These are phyloP conservation scores for Trichoderma sp. DNA, from an alignment of 2,329 filamentous ascomycete species.

Conservation along the genomic window DNA sequence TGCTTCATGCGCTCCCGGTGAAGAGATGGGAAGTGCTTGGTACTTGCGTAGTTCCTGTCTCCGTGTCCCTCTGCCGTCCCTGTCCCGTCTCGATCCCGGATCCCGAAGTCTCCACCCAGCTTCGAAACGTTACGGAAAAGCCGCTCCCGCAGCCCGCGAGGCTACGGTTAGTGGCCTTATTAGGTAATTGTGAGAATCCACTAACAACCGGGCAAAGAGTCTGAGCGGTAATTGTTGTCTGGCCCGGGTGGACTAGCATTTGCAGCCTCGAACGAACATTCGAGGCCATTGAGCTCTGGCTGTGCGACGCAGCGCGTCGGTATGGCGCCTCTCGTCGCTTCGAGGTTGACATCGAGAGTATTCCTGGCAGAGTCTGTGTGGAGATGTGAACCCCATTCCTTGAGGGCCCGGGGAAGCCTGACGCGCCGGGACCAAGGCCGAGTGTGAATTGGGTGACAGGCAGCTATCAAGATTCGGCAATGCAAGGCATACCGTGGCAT, in stretches of 20 bases:
- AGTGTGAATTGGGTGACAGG: not conserved
- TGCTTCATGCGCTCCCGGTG: too few relatives aligned
- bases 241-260: not conserved
- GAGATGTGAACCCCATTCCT: not conserved
- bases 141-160: conserved; percentile 13
- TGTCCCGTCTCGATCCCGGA: conserved; percentile 1
- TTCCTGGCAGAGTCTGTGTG: not conserved
- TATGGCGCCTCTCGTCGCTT: not conserved
- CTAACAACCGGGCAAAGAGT: not conserved
- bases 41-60: not conserved
- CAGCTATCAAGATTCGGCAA: not conserved
- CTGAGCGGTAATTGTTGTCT: conserved; percentile 16
- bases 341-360: not conserved
- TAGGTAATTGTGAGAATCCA: conserved; percentile 15
- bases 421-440: not conserved
- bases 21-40: not conserved
- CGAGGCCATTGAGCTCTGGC: not conserved
- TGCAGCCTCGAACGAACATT: conserved; percentile 4
- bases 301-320: not conserved
- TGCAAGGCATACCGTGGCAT: not conserved
- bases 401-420: not conserved
- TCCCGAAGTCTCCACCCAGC: conserved; percentile 10
- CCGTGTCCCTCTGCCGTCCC: not conserved
- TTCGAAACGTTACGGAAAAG: conserved; percentile 13
- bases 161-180: not conserved